Conservation (phyloP, 106 monocot species). For the Gastrodia elata region DNA sequence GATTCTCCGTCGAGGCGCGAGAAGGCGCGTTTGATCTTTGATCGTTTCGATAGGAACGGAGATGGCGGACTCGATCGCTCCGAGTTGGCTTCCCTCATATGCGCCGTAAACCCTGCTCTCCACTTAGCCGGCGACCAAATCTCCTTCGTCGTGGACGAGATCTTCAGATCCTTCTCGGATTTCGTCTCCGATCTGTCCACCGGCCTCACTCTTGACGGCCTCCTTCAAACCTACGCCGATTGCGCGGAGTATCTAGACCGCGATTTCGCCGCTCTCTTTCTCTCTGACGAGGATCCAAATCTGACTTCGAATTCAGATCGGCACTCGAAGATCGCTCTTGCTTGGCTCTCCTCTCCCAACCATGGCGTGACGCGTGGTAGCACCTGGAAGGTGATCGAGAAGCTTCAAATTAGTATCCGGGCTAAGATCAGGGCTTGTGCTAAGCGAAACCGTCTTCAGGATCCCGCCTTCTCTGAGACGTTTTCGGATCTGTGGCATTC, state of each 20-base stretch:
- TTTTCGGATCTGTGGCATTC: conserved; percentile 17
- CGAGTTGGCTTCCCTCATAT: conserved; percentile 21
- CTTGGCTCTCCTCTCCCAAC: conserved; percentile 10
- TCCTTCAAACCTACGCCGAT: conserved; percentile 26
- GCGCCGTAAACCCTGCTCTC: conserved; percentile 22
- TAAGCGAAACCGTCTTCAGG: background rate
- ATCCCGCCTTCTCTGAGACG: conserved; percentile 5
- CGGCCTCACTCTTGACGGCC: conserved; percentile 22
- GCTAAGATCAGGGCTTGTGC: conserved; percentile 1
- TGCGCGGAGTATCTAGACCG: conserved; percentile 24
- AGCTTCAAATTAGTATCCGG: conserved; percentile 14
- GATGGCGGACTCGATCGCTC: conserved; percentile 28
- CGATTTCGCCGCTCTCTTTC: conserved; percentile 25
- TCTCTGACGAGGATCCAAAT: background rate
- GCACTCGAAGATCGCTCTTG: background rate
- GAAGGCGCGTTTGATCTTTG: conserved; percentile 27
- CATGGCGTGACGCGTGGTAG: conserved; percentile 7
- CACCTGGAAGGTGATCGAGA: conserved; percentile 12
- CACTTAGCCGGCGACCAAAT: conserved; percentile 17
- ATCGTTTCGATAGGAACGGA: conserved; percentile 25
- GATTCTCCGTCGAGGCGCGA: conserved; percentile 8
- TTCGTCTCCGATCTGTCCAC: conserved; percentile 6
- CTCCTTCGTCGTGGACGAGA: conserved; percentile 22
- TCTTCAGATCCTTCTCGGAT: conserved; percentile 28
- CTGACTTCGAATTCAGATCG: too few species aligned